Evolutionary conservation across 257 asterid species (phyloP).

Genomic region (Rubia yunnanensis): DNA sequence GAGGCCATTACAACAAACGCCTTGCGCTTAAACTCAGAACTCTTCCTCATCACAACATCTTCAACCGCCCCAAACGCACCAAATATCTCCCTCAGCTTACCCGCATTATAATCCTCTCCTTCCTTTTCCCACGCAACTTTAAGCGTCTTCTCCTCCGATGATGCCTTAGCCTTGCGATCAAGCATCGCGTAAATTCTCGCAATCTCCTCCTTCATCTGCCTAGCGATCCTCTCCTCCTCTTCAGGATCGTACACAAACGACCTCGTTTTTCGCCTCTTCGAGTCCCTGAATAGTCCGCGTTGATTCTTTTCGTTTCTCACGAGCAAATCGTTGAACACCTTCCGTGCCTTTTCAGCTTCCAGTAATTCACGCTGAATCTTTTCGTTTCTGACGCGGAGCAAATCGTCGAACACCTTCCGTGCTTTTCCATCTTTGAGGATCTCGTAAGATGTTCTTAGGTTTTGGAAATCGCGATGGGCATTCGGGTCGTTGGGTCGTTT

Average conservation of each 20-base stretch:
- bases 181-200: conserved; percentile 50
- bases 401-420: conserved; percentile 61
- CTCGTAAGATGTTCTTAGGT: conserved; percentile 53
- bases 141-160: conserved; percentile 44
- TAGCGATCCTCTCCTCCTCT: conserved; percentile 38
- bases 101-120: conserved; percentile 54
- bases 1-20: conserved; percentile 89
- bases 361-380: conserved; percentile 50
- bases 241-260: conserved; percentile 37
- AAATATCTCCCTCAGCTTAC: conserved; percentile 51
- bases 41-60: conserved; percentile 49
- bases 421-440: conserved; percentile 61
- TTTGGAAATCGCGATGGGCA: conserved; percentile 50
- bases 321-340: conserved; percentile 55
- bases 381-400: conserved; percentile 44
- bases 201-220: conserved; percentile 50
- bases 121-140: conserved; percentile 84
- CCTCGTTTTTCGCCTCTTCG: conserved; percentile 68
- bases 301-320: conserved; percentile 45
- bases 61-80: conserved; percentile 66
- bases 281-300: conserved; percentile 45
- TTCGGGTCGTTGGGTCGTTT: conserved; percentile 62
- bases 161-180: conserved; percentile 26
- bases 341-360: conserved; percentile 60
- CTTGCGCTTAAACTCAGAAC: conserved; percentile 68